Conservation (phyloP, 208 protist species). For the Leishmania arabica region DNA sequence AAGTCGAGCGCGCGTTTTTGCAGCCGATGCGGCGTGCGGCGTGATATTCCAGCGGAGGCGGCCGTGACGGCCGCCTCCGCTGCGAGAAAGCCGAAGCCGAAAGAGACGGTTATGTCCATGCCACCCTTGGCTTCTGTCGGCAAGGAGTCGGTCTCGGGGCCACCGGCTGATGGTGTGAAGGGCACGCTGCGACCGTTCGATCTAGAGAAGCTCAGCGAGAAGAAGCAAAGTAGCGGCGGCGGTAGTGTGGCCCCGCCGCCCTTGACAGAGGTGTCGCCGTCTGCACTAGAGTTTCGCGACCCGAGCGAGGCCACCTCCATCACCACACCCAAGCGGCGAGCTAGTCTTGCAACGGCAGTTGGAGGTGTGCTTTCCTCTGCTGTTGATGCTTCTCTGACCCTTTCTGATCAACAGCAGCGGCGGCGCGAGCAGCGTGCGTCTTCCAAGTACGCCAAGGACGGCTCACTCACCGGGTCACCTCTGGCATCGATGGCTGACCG, state of each 20-base stretch:
- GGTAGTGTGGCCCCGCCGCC: neutral
- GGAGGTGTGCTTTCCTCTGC: neutral
- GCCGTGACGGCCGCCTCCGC: neutral
- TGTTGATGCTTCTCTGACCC: neutral
- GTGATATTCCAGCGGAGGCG: neutral
- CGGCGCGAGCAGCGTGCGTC: conserved; percentile 2
- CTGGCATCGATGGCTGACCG: conserved; percentile 24
- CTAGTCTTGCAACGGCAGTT: neutral
- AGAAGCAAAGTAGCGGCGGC: conserved; percentile 2
- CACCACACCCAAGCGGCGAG: conserved; percentile 12
- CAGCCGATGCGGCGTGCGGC: conserved; percentile 69
- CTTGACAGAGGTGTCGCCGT: conserved; percentile 1
- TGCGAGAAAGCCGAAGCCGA: neutral
- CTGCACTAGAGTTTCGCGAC: conserved; percentile 21
- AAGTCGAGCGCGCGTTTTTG: conserved; percentile 84
- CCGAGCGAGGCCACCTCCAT: conserved; percentile 16
- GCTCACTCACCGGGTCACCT: conserved; percentile 11
- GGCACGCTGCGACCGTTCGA: conserved; percentile 27
- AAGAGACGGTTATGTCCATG: neutral
- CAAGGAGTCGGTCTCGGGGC: neutral
- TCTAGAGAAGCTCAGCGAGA: conserved; percentile 6
- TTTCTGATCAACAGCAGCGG: neutral
- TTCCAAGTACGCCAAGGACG: conserved; percentile 19
- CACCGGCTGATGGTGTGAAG: neutral
- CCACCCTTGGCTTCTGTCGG: conserved; percentile 5